A percentile compares a stretch with the other conserved stretches of the same genome.
phyloP scores from a whole-genome alignment of 768 basidiomycete genomes.

The Amanita polypyramis region DNA sequence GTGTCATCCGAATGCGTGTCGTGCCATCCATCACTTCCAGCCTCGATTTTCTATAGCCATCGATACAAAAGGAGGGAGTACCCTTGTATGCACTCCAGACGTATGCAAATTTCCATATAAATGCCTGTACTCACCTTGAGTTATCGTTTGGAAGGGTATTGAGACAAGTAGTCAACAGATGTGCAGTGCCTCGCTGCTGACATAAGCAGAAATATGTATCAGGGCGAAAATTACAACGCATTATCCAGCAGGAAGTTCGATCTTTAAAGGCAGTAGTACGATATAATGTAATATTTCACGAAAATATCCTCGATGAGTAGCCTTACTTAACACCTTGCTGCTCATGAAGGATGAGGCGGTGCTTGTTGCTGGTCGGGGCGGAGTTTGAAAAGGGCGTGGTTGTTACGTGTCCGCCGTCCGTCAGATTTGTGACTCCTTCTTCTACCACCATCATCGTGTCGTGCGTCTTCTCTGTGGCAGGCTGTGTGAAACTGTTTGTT shows the following conservation, averaged over 20 bases:
- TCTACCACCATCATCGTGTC: slow-evolving; percentile 29
- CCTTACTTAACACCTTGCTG: neutral
- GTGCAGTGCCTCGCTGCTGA: slow-evolving; percentile 15
- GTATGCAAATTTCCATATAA: neutral
- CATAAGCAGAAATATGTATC: slow-evolving; percentile 18
- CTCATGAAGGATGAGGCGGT: neutral
- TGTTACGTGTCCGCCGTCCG: slow-evolving; percentile 9
- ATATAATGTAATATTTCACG: neutral
- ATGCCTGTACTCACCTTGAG: slow-evolving; percentile 28
- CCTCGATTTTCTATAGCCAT: slow-evolving; percentile 14
- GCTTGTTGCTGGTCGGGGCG: slow-evolving; percentile 9
- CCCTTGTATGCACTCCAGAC: neutral
- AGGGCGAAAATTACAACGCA: no score
- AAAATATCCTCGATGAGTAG: no score
- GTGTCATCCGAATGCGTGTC: slow-evolving; percentile 23
- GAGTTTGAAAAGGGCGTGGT: slow-evolving; percentile 22
- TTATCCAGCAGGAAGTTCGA: neutral
- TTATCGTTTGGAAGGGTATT: slow-evolving; percentile 25
- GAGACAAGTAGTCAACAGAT: slow-evolving; percentile 3
- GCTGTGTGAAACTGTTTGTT: slow-evolving; percentile 33
- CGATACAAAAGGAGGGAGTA: slow-evolving; percentile 13
- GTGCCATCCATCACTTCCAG: slow-evolving; percentile 25
- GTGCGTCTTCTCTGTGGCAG: slow-evolving; percentile 29
- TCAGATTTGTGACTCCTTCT: slow-evolving; percentile 14
- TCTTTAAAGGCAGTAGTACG: neutral